Evolutionary conservation across 2,329 filamentous ascomycete genomes (phyloP).

Genomic region (Aspergillus sp.): DNA sequence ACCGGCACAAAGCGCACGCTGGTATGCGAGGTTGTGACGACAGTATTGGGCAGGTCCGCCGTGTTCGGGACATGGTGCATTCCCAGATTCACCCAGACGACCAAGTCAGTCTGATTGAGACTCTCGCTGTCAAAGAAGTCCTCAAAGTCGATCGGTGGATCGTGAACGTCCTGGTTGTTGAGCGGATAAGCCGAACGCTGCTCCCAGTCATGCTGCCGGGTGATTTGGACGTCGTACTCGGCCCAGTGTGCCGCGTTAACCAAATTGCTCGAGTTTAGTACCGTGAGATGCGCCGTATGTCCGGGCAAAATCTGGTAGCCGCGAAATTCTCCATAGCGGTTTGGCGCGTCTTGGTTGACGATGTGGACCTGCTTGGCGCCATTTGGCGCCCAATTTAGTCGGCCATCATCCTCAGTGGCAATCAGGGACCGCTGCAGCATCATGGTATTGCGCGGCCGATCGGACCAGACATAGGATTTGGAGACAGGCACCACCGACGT

Average conservation of each 20-base stretch:
- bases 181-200: constrained; percentile 5
- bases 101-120: constrained; percentile 24
- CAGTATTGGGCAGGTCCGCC: constrained; percentile 55
- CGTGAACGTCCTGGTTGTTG: constrained; percentile 14
- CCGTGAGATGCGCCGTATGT: constrained; percentile 9
- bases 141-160: constrained; percentile 12
- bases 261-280: constrained; percentile 10
- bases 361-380: constrained; percentile 10
- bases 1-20: constrained; percentile 16
- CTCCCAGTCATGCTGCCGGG: constrained; percentile 13
- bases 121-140: constrained; percentile 14
- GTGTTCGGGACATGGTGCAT: constrained; percentile 61
- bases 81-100: constrained; percentile 56
- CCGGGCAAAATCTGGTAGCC: constrained; percentile 11
- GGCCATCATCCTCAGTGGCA: constrained; percentile 5
- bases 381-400: constrained; percentile 15
- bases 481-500: constrained; percentile 9
- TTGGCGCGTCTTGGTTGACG: constrained; percentile 13
- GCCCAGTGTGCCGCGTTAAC: constrained; percentile 12
- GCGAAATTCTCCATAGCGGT: constrained; percentile 13
- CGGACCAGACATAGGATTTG: constrained; percentile 14
- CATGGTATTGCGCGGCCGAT: constrained; percentile 12
- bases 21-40: constrained; percentile 28
- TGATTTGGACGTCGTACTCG: constrained; percentile 13
- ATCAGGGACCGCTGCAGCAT: constrained; percentile 10